Conservation (phyloP, 306 rosid species). For the Hippophae gyantsensis region DNA sequence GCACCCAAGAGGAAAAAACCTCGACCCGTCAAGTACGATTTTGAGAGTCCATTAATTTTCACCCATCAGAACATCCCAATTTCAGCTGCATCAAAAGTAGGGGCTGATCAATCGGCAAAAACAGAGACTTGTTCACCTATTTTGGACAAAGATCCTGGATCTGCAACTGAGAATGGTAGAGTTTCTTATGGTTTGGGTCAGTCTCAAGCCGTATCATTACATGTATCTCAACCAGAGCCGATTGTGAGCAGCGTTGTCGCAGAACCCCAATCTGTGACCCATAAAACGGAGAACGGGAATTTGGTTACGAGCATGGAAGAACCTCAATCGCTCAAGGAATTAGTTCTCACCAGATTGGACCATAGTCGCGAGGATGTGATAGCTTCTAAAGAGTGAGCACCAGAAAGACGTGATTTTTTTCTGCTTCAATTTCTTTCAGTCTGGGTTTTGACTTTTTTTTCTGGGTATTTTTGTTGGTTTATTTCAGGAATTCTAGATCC, state of each 20-base stretch:
- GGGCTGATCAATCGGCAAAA: constrained; percentile 45
- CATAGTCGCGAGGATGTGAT: constrained; percentile 51
- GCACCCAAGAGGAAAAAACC: constrained; percentile 94
- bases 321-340: constrained; percentile 68
- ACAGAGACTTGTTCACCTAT: constrained; percentile 35
- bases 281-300: constrained; percentile 46
- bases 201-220: constrained; percentile 20
- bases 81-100: constrained; percentile 30
- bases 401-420: constrained; percentile 7
- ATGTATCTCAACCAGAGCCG: constrained; percentile 40
- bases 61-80: constrained; percentile 42
- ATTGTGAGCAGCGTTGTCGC: constrained; percentile 30
- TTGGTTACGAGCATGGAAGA: constrained; percentile 39
- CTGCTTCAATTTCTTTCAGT: constrained; percentile 3
- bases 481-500: constrained; percentile 38
- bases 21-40: constrained; percentile 63
- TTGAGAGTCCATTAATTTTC: constrained; percentile 35
- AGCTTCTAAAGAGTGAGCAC: constrained; percentile 69
- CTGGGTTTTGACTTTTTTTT: constrained; percentile 7
- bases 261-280: constrained; percentile 33
- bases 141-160: constrained; percentile 46
- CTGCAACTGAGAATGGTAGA: constrained; percentile 46
- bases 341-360: constrained; percentile 38
- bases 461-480: neutral
- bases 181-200: constrained; percentile 18